Conservation (phyloP, 2,329 filamentous ascomycete genomes). For the Xylariaceae sp. region DNA sequence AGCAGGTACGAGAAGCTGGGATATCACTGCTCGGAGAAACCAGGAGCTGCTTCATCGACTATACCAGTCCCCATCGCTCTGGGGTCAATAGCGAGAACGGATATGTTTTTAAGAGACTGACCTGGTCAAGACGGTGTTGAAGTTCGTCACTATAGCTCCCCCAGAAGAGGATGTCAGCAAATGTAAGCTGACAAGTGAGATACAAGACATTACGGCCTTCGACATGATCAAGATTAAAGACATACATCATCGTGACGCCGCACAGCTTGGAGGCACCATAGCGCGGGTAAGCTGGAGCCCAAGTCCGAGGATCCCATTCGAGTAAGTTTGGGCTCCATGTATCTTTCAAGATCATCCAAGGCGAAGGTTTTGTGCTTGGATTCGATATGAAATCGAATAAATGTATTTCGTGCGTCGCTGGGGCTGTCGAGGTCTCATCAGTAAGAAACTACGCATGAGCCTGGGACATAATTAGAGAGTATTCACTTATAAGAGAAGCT, state of each 20-base stretch:
- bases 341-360: background rate
- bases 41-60: slow-evolving; percentile 10
- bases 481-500: slow-evolving; percentile 21
- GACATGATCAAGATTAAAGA: slow-evolving; percentile 1
- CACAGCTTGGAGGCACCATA: slow-evolving; percentile 25
- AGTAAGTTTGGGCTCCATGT: slow-evolving; percentile 9
- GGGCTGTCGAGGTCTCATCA: background rate
- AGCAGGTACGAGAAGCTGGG: slow-evolving; percentile 5
- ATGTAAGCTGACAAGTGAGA: background rate
- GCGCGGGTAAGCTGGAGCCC: slow-evolving; percentile 10
- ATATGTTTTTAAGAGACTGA: slow-evolving; percentile 17
- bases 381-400: background rate
- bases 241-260: slow-evolving; percentile 14
- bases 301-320: background rate
- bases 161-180: background rate
- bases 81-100: slow-evolving; percentile 22
- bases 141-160: background rate
- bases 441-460: background rate
- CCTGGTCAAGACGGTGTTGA: background rate
- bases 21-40: slow-evolving; percentile 8
- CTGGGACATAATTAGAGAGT: background rate
- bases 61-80: slow-evolving; percentile 21
- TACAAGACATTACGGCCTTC: background rate
- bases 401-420: background rate
- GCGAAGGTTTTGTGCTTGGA: background rate